phyloP scores from a whole-genome alignment of 768 basidiomycete species.

The Lactifluus hygrophoroides region DNA sequence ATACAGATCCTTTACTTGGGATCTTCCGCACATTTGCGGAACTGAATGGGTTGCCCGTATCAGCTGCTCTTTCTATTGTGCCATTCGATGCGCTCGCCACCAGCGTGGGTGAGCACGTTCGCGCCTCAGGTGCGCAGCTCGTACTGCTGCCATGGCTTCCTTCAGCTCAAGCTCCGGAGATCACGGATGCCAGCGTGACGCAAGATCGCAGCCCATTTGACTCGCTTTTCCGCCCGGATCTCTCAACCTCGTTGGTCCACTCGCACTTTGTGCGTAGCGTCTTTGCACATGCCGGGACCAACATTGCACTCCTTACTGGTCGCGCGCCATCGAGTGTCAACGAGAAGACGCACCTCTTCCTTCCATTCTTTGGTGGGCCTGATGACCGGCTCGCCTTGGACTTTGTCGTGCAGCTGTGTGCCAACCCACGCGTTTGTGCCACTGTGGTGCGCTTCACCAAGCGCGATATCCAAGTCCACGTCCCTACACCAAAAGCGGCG shows the following conservation, averaged over 20 bases:
- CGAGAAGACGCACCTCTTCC: constrained; percentile 53
- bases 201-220: constrained; percentile 62
- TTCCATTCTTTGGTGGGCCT: constrained; percentile 92
- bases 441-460: constrained; percentile 65
- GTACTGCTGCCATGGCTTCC: constrained; percentile 79
- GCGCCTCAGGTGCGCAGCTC: constrained; percentile 52
- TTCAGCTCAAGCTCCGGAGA: constrained; percentile 22
- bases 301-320: constrained; percentile 83
- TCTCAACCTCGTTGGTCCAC: constrained; percentile 48
- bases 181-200: constrained; percentile 3
- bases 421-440: constrained; percentile 56
- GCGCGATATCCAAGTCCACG: constrained; percentile 29
- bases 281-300: constrained; percentile 60
- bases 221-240: constrained; percentile 41
- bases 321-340: constrained; percentile 33
- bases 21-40: constrained; percentile 73
- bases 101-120: constrained; percentile 62
- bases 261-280: constrained; percentile 80
- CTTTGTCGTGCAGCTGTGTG: constrained; percentile 77
- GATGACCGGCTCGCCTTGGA: constrained; percentile 86
- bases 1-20: constrained; percentile 61
- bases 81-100: constrained; percentile 64
- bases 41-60: constrained; percentile 57
- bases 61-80: constrained; percentile 63
- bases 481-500: constrained; percentile 16